phyloP scores from a whole-genome alignment of 2,329 filamentous ascomycete genomes.

The Leptodontidium sp. region DNA sequence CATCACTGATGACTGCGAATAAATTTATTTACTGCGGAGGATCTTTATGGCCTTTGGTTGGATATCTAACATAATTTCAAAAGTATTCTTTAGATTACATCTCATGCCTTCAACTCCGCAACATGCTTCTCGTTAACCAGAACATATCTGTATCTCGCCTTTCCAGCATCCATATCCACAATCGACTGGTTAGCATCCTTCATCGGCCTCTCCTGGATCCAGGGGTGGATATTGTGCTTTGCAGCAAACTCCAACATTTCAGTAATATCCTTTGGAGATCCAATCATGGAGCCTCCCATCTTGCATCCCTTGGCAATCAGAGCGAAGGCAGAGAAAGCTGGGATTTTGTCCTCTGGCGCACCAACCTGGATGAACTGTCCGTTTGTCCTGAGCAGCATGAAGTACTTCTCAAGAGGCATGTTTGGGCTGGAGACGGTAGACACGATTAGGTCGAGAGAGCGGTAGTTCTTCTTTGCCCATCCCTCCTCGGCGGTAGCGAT shows the following conservation, averaged over 20 bases:
- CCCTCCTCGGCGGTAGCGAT: slow-evolving; percentile 64
- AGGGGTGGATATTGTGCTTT: slow-evolving; percentile 64
- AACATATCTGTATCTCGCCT: slow-evolving; percentile 60
- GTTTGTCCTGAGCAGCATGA: slow-evolving; percentile 64
- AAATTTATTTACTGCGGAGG: too few species aligned
- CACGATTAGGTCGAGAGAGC: slow-evolving; percentile 65
- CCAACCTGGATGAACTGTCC: slow-evolving; percentile 73
- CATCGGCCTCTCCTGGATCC: slow-evolving; percentile 64
- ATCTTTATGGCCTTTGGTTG: too few species aligned
- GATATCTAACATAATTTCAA: background rate
- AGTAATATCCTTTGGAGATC: slow-evolving; percentile 60
- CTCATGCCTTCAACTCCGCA: slow-evolving; percentile 24
- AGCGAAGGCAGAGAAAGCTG: slow-evolving; percentile 60
- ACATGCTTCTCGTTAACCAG: slow-evolving; percentile 52
- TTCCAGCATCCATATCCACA: slow-evolving; percentile 64
- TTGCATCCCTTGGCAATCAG: slow-evolving; percentile 64
- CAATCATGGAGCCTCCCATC: slow-evolving; percentile 52
- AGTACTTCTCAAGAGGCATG: slow-evolving; percentile 70
- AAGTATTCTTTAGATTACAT: background rate
- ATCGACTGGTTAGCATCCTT: slow-evolving; percentile 65
- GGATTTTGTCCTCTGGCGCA: slow-evolving; percentile 66
- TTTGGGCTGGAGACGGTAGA: slow-evolving; percentile 63
- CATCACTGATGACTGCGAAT: too few species aligned
- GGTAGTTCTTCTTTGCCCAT: slow-evolving; percentile 64
- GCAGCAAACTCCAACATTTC: slow-evolving; percentile 69